These are phyloP conservation scores for Aspergillus japonicus DNA, from an alignment of 2,329 filamentous ascomycete species.

Conservation along the genomic window DNA sequence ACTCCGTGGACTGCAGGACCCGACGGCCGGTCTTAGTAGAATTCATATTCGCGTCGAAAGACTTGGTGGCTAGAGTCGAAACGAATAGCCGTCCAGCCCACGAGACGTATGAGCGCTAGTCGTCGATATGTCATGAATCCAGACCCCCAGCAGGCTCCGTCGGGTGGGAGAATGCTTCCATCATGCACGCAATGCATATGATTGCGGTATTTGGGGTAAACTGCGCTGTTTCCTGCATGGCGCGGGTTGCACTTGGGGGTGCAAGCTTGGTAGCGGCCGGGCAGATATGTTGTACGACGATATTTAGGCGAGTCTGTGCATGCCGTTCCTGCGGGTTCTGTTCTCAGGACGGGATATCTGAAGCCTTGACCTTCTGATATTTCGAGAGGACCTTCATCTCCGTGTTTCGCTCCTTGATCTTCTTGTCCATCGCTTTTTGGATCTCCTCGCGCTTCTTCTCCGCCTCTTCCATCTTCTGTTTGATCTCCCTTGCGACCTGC, in stretches of 20 bases:
- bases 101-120: not conserved
- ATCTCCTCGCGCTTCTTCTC: conserved; percentile 40
- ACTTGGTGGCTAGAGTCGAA: not conserved
- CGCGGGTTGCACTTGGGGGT: not conserved
- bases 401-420: conserved; percentile 43
- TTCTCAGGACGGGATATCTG: conserved; percentile 29
- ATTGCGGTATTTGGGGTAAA: not conserved
- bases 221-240: not conserved
- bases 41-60: not conserved
- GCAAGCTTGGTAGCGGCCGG: not conserved
- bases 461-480: conserved; percentile 36
- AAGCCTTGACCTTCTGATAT: conserved; percentile 40
- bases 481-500: conserved; percentile 38
- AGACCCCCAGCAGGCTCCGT: not conserved
- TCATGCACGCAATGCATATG: not conserved
- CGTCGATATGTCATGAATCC: not conserved
- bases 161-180: not conserved
- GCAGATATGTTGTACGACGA: not conserved
- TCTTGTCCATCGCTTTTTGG: conserved; percentile 44
- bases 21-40: not conserved
- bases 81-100: not conserved
- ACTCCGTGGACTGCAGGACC: not conserved
- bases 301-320: not conserved
- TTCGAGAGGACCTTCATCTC: conserved; percentile 45
- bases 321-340: not conserved